Base-by-base conservation (phyloP, 1,139 yeast genomes). In the Geotrichum australiense region DNA sequence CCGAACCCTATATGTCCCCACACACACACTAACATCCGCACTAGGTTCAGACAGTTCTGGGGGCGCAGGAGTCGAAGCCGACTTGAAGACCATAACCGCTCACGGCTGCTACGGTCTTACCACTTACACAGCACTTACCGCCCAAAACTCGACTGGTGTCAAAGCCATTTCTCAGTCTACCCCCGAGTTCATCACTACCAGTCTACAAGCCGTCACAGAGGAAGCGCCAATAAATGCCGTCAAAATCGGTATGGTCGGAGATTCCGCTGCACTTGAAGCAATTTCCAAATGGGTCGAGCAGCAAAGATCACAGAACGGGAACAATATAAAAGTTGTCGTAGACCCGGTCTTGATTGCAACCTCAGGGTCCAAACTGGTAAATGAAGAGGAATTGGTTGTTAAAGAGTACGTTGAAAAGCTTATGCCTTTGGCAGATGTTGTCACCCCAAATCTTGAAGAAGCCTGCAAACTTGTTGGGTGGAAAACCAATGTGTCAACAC, bases 11-110 rank as follows among this genome's bases (percentile, higher is more conserved):
- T n/a, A n/a, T n/a, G n/a, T n/a, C n/a, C n/a, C n/a, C n/a, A n/a
- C n/a, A n/a, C n/a, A n/a, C n/a, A n/a, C n/a, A n/a, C n/a, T n/a
- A n/a, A n/a, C n/a, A n/a, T 7, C 36, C 14, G 5, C 30, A 36
- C 89, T 89, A 10, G 95, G 96, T 0, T 81, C 94, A 0, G 96
- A 87, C 58, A 76, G 81, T 38, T 82, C 94, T 2, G 96, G 96
- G 2, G 96, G 96, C 4, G 96, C 96, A 1, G 96, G 96, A 10
- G 79, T 87, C 45, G 96, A 87, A 57, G 96, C 96, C 0, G 96
- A 87, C 59, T 60, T 87, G 41, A 87, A 87, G 62, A 81, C 96
- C 0, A 74, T 87, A 46, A 70, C 84, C 3, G 85, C 82, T 2
- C 89, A 84, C 55, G 73, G 75, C 18, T 87, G 86, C 37, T 87